These are phyloP conservation scores for Amauroascus niger DNA, from an alignment of 2,329 filamentous ascomycete genomes.

Conservation along the genomic window DNA sequence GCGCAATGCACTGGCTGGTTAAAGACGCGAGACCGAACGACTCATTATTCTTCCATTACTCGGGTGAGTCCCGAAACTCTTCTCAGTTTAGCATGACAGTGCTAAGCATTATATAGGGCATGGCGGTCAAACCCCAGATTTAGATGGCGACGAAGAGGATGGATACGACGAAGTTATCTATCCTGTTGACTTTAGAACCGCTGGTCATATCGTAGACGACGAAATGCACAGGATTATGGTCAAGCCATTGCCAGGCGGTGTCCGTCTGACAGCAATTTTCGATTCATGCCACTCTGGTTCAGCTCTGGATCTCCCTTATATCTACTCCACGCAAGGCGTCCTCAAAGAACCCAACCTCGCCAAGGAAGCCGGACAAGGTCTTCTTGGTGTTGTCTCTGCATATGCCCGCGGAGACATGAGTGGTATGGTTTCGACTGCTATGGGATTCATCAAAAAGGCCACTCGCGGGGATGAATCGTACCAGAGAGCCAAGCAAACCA, in stretches of 20 bases:
- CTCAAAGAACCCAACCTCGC: slow-evolving; percentile 61
- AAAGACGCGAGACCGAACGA: slow-evolving; percentile 89
- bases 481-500: slow-evolving; percentile 72
- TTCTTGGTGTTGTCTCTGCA: slow-evolving; percentile 58
- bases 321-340: slow-evolving; percentile 57
- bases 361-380: slow-evolving; percentile 56
- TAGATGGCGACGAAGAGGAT: slow-evolving; percentile 67
- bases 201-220: slow-evolving; percentile 68
- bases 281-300: slow-evolving; percentile 60
- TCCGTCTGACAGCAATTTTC: slow-evolving; percentile 63
- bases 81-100: neutral
- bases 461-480: slow-evolving; percentile 68
- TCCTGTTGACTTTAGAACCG: slow-evolving; percentile 59
- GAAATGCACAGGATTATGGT: slow-evolving; percentile 74
- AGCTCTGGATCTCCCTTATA: slow-evolving; percentile 56
- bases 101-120: slow-evolving; percentile 45
- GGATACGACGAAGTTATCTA: slow-evolving; percentile 72
- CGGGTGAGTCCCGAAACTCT: slow-evolving; percentile 47
- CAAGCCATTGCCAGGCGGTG: slow-evolving; percentile 64
- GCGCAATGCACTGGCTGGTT: slow-evolving; percentile 96
- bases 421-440: slow-evolving; percentile 68
- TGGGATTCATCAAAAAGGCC: slow-evolving; percentile 79
- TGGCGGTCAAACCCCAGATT: slow-evolving; percentile 63
- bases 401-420: slow-evolving; percentile 78
- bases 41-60: slow-evolving; percentile 96